Conservation (phyloP, 163 green algal genomes). For the Chlamydomonas reinhardtii region DNA sequence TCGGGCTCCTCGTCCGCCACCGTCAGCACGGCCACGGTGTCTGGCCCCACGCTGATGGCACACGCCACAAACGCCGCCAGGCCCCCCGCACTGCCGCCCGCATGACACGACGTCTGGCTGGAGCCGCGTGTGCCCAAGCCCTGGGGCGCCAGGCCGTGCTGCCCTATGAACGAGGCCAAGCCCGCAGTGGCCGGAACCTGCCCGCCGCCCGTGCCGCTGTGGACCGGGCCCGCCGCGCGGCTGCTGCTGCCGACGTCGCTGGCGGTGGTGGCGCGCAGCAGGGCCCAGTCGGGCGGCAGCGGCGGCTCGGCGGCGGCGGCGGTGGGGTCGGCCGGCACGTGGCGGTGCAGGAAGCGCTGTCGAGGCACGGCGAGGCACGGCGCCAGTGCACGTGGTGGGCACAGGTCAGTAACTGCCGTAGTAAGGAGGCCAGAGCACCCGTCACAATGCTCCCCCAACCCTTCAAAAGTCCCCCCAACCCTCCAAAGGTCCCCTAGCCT, state of each 20-base stretch:
- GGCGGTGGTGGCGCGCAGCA: not conserved
- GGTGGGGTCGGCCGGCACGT: not conserved
- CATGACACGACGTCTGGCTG: no score
- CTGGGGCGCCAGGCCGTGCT: no score
- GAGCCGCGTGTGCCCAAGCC: no score
- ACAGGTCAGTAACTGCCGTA: no score
- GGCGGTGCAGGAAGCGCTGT: slow-evolving; percentile 29
- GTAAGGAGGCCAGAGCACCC: no score
- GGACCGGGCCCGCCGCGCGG: no score
- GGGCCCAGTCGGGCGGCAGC: slow-evolving; percentile 28
- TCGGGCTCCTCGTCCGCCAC: slow-evolving; percentile 12
- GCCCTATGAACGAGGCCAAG: no score
- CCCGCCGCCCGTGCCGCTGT: no score
- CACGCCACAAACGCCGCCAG: slow-evolving; percentile 19
- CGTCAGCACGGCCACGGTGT: slow-evolving; percentile 28
- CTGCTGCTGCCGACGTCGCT: no score
- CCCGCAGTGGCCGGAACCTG: no score
- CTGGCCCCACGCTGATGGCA: slow-evolving; percentile 5
- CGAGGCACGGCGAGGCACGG: not conserved
- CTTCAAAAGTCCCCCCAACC: no score
- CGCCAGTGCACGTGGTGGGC: no score
- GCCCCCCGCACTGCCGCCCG: not conserved
- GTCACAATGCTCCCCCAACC: not conserved
- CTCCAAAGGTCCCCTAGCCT: not conserved
- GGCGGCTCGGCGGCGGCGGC: not conserved